phyloP scores from a whole-genome alignment of 495 filamentous ascomycete species.

The Penicillium lagena region DNA sequence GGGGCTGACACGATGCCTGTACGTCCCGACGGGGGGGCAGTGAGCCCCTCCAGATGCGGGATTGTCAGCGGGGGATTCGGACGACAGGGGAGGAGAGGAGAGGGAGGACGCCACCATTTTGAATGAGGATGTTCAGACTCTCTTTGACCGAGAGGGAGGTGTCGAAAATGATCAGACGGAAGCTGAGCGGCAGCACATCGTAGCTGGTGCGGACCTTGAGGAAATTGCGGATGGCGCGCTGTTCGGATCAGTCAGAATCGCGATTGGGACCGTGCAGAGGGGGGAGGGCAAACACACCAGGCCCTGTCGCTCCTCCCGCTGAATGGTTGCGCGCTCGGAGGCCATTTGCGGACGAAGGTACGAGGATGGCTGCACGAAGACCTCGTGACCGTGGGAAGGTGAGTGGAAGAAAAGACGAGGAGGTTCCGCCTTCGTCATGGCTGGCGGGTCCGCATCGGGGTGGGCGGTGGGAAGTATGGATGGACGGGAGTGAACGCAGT shows the following conservation, averaged over 20 bases:
- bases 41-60: too few species aligned
- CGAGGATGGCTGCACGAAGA: conserved; percentile 74
- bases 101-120: conserved; percentile 69
- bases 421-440: conserved; percentile 26
- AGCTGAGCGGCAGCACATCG: conserved; percentile 97
- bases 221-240: conserved; percentile 92
- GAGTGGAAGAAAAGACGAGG: conserved; percentile 15
- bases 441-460: background rate
- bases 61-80: background rate
- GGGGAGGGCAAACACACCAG: conserved; percentile 50
- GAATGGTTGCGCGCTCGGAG: conserved; percentile 39
- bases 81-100: conserved; percentile 1
- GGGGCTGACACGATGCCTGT: conserved; percentile 96
- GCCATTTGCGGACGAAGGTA: conserved; percentile 70
- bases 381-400: conserved; percentile 38
- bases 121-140: conserved; percentile 92
- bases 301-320: conserved; percentile 87
- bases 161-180: conserved; percentile 92
- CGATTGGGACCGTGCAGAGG: conserved; percentile 10
- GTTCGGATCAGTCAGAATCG: conserved; percentile 27
- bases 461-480: conserved; percentile 2
- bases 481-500: too few species aligned
- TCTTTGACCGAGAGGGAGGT: conserved; percentile 93
- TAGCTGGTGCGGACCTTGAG: conserved; percentile 95
- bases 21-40: conserved; percentile 10